phyloP scores from a whole-genome alignment of 768 basidiomycete genomes.

The Ephemerocybe angulata region DNA sequence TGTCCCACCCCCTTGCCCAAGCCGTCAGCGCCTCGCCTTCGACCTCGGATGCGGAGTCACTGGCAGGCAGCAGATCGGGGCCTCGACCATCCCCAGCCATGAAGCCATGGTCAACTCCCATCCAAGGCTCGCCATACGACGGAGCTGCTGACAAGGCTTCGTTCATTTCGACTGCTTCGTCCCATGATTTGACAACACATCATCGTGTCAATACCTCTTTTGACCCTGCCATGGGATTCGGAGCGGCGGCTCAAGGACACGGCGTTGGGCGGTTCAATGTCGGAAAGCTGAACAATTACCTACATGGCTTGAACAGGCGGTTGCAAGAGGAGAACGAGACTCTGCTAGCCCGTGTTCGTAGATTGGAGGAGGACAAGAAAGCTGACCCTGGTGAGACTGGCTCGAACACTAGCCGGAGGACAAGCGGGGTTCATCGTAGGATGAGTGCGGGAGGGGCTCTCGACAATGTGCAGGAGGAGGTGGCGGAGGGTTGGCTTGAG shows the following conservation, averaged over 20 bases:
- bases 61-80: conserved; percentile 13
- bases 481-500: conserved; percentile 66
- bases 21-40: conserved; percentile 36
- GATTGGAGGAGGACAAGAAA: conserved; percentile 48
- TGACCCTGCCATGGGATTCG: conserved; percentile 77
- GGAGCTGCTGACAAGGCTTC: conserved; percentile 56
- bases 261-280: conserved; percentile 81
- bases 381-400: conserved; percentile 26
- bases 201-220: conserved; percentile 83
- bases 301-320: conserved; percentile 80
- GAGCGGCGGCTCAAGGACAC: conserved; percentile 54
- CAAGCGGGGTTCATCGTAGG: conserved; percentile 42
- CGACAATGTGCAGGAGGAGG: conserved; percentile 63
- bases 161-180: conserved; percentile 78
- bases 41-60: conserved; percentile 33
- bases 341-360: conserved; percentile 51
- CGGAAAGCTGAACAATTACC: conserved; percentile 77
- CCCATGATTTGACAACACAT: conserved; percentile 83
- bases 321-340: conserved; percentile 82
- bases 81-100: conserved; percentile 16
- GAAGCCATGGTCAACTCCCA: conserved; percentile 32
- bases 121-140: conserved; percentile 42
- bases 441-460: conserved; percentile 52
- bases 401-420: conserved; percentile 22
- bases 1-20: conserved; percentile 68